These are phyloP conservation scores for Metschnikowia arizonensis DNA, from an alignment of 805 yeast species.

Conservation along the genomic window DNA sequence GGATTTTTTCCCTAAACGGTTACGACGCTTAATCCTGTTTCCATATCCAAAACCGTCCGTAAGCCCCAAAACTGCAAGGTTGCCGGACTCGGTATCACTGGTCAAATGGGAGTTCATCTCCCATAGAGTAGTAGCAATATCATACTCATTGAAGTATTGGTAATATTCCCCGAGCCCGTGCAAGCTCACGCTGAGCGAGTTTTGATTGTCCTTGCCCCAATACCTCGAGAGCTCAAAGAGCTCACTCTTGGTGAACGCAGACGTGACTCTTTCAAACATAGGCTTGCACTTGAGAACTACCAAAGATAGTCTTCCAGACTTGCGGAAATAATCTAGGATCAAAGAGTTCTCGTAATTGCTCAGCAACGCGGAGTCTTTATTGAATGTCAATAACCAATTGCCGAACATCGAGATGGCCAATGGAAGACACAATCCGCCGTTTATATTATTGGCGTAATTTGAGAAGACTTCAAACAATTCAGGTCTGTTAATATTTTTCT, in stretches of 20 bases:
- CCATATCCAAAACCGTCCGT: constrained; percentile 22
- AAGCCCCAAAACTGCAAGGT: constrained; percentile 23
- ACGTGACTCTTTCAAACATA: constrained; percentile 9
- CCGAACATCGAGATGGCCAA: constrained; percentile 27
- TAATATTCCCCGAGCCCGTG: constrained; percentile 21
- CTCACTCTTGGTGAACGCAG: background rate
- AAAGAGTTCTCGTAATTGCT: constrained; percentile 21
- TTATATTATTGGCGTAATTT: constrained; percentile 13
- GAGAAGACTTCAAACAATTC: constrained; percentile 20
- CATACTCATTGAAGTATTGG: constrained; percentile 17
- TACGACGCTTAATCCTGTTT: constrained; percentile 18
- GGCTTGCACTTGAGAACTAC: constrained; percentile 14
- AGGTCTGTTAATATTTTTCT: constrained; percentile 13
- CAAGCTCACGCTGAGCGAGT: constrained; percentile 17
- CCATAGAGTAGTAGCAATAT: constrained; percentile 22
- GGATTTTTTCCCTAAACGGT: constrained; percentile 19
- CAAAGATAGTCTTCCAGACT: constrained; percentile 19
- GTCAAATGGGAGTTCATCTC: constrained; percentile 23
- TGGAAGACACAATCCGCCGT: constrained; percentile 19
- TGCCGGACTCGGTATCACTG: constrained; percentile 20
- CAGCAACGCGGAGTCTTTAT: constrained; percentile 14
- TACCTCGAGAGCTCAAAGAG: constrained; percentile 9
- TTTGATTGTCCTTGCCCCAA: constrained; percentile 18
- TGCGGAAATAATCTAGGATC: constrained; percentile 21
- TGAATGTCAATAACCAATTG: constrained; percentile 22